Percentiles rank a stretch among this genome's conserved stretches.
Evolutionary conservation across 805 yeast species (phyloP).

Genomic region (Saccharomycopsis selenospora): DNA sequence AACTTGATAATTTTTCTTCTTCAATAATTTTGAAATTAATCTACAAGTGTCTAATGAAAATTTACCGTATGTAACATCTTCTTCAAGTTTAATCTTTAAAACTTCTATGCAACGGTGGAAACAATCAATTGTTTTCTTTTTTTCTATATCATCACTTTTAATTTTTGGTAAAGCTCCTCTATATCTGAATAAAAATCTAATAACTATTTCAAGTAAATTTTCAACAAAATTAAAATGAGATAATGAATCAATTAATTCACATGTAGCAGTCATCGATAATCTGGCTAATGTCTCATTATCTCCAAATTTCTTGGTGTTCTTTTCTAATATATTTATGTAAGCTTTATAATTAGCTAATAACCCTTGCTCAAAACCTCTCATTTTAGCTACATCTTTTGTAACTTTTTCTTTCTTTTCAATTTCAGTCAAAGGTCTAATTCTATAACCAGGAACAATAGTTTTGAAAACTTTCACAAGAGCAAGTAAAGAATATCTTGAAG

Average conservation of each 20-base stretch:
- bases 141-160: conserved; percentile 5
- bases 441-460: conserved; percentile 79
- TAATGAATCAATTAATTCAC: conserved; percentile 62
- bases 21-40: conserved; percentile 59
- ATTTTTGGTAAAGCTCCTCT: conserved; percentile 23
- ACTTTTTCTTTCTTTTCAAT: conserved; percentile 76
- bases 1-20: conserved; percentile 66
- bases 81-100: conserved; percentile 61
- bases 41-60: conserved; percentile 69
- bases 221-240: conserved; percentile 75
- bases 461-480: conserved; percentile 82
- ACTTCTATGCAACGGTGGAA: conserved; percentile 57
- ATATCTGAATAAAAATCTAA: conserved; percentile 58
- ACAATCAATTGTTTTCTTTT: conserved; percentile 21
- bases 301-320: conserved; percentile 33
- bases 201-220: conserved; percentile 62
- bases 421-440: conserved; percentile 76
- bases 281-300: conserved; percentile 38
- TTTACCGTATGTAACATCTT: conserved; percentile 71
- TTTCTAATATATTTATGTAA: conserved; percentile 52
- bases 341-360: conserved; percentile 61
- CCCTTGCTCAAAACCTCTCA: conserved; percentile 75
- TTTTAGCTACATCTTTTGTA: conserved; percentile 68
- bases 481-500: conserved; percentile 63
- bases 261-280: conserved; percentile 66